These are phyloP conservation scores for Dendrostoma leiphaemia DNA, from an alignment of 2,329 filamentous ascomycete genomes.

Conservation along the genomic window DNA sequence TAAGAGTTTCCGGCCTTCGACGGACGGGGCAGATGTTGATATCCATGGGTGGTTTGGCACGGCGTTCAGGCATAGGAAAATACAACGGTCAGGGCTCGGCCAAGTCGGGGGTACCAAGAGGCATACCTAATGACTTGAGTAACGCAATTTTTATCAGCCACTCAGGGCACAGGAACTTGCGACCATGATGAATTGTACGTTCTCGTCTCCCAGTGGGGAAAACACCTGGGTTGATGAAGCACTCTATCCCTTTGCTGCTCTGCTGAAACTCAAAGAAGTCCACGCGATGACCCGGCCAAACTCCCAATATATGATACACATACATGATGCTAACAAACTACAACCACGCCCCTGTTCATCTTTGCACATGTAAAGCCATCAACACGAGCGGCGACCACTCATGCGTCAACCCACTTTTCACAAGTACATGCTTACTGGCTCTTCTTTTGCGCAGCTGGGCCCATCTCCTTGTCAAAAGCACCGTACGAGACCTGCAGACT, in stretches of 20 bases:
- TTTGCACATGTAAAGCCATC: slow-evolving; percentile 2
- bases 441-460: slow-evolving; percentile 85
- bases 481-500: slow-evolving; percentile 89
- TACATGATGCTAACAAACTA: slow-evolving; percentile 12
- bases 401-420: slow-evolving; percentile 36
- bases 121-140: background rate
- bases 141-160: background rate
- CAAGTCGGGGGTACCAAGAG: background rate
- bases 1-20: background rate
- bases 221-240: background rate
- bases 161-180: background rate
- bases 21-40: background rate
- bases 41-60: slow-evolving; percentile 4
- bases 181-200: no score
- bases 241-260: slow-evolving; percentile 14
- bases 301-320: slow-evolving; percentile 21
- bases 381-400: slow-evolving; percentile 2
- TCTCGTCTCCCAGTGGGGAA: no score
- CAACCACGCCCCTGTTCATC: slow-evolving; percentile 1
- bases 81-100: background rate
- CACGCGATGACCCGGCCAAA: slow-evolving; percentile 8
- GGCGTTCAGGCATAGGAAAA: slow-evolving; percentile 14
- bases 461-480: slow-evolving; percentile 95
- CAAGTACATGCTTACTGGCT: slow-evolving; percentile 30
- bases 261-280: background rate